These are phyloP conservation scores for Coelastrella sp. DNA, from an alignment of 139 green algal genomes.

Conservation along the genomic window DNA sequence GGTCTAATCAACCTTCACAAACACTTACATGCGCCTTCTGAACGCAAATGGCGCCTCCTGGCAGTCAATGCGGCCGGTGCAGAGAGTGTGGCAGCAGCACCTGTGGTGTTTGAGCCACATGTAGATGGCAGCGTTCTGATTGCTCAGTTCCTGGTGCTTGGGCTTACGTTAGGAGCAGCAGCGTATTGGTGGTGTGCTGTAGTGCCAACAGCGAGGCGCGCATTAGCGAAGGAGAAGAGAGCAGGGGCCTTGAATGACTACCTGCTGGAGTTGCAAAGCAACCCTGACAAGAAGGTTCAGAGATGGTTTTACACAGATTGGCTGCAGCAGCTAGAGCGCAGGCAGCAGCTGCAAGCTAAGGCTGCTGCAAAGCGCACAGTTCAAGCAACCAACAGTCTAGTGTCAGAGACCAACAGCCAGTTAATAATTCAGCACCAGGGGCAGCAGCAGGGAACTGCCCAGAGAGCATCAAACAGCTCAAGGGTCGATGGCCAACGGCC, in stretches of 20 bases:
- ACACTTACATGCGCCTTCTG: too few relatives aligned
- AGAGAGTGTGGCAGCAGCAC: not conserved
- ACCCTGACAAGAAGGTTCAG: conserved; percentile 20
- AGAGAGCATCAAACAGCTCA: not conserved
- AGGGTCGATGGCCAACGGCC: too few relatives aligned
- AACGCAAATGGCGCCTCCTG: too few relatives aligned
- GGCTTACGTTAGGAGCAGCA: conserved; percentile 20
- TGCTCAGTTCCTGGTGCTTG: conserved; percentile 41
- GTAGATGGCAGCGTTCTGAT: conserved; percentile 16
- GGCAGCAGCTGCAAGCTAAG: conserved; percentile 20
- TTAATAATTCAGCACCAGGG: too few relatives aligned
- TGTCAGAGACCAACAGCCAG: not conserved
- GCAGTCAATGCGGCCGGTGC: too few relatives aligned
- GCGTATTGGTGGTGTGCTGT: conserved; percentile 59
- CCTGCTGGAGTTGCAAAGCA: conserved; percentile 43
- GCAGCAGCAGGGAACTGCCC: too few relatives aligned
- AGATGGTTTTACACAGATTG: conserved; percentile 62
- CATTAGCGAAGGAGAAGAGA: conserved; percentile 49
- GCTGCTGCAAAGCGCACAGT: conserved; percentile 26
- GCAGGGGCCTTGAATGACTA: conserved; percentile 35
- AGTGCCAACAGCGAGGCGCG: conserved; percentile 9
- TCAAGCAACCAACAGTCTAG: not conserved
- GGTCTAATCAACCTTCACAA: too few relatives aligned
- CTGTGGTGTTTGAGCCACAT: conserved; percentile 39
- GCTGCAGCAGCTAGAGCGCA: conserved; percentile 34